Conservation (phyloP, 257 asterid species). For the Ilex asprella region DNA sequence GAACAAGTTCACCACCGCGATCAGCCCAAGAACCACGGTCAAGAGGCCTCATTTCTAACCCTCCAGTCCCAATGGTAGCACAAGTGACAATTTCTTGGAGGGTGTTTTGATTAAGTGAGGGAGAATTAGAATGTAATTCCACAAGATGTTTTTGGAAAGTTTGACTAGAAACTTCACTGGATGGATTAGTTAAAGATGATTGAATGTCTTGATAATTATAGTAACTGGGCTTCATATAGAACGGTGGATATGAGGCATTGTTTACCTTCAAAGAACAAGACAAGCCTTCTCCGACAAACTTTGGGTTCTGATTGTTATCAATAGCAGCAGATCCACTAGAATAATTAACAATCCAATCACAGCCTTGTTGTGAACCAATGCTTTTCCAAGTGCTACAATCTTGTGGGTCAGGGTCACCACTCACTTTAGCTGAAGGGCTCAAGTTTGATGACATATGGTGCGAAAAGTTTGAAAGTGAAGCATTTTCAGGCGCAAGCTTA, state of each 20-base stretch:
- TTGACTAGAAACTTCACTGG: slow-evolving; percentile 13
- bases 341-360: slow-evolving; percentile 21
- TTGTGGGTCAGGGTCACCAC: slow-evolving; percentile 20
- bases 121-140: slow-evolving; percentile 10
- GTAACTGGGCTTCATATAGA: slow-evolving; percentile 26
- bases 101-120: slow-evolving; percentile 23
- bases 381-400: slow-evolving; percentile 29
- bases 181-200: slow-evolving; percentile 12
- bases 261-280: slow-evolving; percentile 20
- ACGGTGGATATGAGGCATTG: slow-evolving; percentile 7
- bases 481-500: slow-evolving; percentile 2
- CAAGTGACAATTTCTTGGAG: slow-evolving; percentile 39
- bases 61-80: slow-evolving; percentile 19
- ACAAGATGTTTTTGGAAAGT: slow-evolving; percentile 7
- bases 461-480: slow-evolving; percentile 8
- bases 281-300: slow-evolving; percentile 28
- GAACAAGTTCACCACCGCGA: slow-evolving; percentile 23
- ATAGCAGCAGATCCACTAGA: slow-evolving; percentile 15
- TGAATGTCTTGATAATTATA: slow-evolving; percentile 20
- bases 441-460: not conserved
- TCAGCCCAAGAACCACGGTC: not conserved
- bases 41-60: slow-evolving; percentile 5
- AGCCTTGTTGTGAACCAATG: slow-evolving; percentile 1
- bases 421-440: slow-evolving; percentile 6
- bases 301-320: slow-evolving; percentile 16